Evolutionary conservation across 352 stramenopile species (phyloP).

Genomic region (Nothophytophthora sp.): DNA sequence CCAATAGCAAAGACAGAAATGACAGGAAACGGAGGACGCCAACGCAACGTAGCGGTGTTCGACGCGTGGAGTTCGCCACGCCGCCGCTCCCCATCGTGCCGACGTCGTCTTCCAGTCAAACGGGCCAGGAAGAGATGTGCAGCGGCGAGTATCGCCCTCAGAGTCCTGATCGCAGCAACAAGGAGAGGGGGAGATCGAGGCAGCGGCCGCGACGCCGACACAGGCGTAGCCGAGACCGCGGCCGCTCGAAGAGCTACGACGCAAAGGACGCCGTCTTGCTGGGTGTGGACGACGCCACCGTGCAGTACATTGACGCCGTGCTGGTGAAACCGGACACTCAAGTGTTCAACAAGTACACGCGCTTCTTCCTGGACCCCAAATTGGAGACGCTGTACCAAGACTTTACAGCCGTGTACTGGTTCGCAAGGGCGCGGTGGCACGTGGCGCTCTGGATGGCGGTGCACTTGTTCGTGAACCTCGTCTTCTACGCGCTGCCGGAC

Average conservation of each 20-base stretch:
- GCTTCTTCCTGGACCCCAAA: conserved; percentile 75
- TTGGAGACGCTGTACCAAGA: conserved; percentile 84
- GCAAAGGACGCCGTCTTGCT: conserved; percentile 34
- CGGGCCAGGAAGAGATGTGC: conserved; percentile 5
- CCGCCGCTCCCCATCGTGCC: conserved; percentile 9
- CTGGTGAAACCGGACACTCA: conserved; percentile 70
- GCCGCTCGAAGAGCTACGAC: conserved; percentile 12
- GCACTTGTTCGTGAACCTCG: conserved; percentile 65
- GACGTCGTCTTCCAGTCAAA: conserved; percentile 12
- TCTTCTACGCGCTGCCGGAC: conserved; percentile 63
- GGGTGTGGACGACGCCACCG: conserved; percentile 54
- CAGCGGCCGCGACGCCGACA: conserved; percentile 14
- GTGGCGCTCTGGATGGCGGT: conserved; percentile 72
- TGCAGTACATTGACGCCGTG: conserved; percentile 75
- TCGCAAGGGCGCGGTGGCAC: conserved; percentile 70
- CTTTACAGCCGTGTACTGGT: conserved; percentile 86
- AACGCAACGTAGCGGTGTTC: no score
- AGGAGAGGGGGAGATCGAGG: conserved; percentile 16
- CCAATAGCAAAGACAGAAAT: conserved; percentile 23
- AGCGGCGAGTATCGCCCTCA: conserved; percentile 12
- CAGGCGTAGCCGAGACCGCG: conserved; percentile 13
- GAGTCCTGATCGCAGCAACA: conserved; percentile 15
- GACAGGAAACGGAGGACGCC: no score
- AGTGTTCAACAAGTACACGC: conserved; percentile 81
- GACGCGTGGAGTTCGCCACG: conserved; percentile 28